Percentiles rank a stretch among this genome's conserved stretches.
phyloP scores from a whole-genome alignment of 768 basidiomycete genomes.

The Coprinopsis sp. region DNA sequence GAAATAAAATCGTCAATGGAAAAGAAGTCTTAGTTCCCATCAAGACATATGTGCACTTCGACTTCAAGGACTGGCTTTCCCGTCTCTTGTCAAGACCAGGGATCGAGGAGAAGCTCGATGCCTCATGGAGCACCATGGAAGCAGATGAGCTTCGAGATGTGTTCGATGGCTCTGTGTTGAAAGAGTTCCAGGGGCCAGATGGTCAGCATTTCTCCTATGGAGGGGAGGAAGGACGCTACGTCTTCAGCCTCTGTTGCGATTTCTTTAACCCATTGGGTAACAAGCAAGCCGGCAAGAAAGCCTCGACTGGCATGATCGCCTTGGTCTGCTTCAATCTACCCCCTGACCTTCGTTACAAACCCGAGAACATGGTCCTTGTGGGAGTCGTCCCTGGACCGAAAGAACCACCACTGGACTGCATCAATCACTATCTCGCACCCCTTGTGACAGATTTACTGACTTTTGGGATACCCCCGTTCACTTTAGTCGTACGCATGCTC shows the following conservation, averaged over 20 bases:
- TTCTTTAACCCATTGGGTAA: constrained; percentile 33
- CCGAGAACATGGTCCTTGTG: constrained; percentile 34
- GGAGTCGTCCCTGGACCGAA: constrained; percentile 39
- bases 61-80: constrained; percentile 23
- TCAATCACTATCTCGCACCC: constrained; percentile 35
- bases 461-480: constrained; percentile 31
- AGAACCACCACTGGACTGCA: constrained; percentile 25
- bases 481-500: constrained; percentile 18
- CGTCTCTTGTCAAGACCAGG: constrained; percentile 21
- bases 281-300: constrained; percentile 23
- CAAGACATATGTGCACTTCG: constrained; percentile 16
- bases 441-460: constrained; percentile 31
- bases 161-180: constrained; percentile 22
- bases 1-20: not conserved
- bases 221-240: constrained; percentile 17
- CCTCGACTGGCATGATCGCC: constrained; percentile 23
- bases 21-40: constrained; percentile 11
- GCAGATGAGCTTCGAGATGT: constrained; percentile 19
- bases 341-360: constrained; percentile 22
- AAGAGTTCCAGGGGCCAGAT: constrained; percentile 21
- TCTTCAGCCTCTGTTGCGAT: constrained; percentile 29
- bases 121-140: constrained; percentile 1
- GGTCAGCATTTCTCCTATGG: constrained; percentile 17
- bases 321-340: constrained; percentile 34
- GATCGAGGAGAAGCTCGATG: constrained; percentile 24